Conservation (phyloP, 1,284 basidiomycete species). For the Inonotus hispidus region DNA sequence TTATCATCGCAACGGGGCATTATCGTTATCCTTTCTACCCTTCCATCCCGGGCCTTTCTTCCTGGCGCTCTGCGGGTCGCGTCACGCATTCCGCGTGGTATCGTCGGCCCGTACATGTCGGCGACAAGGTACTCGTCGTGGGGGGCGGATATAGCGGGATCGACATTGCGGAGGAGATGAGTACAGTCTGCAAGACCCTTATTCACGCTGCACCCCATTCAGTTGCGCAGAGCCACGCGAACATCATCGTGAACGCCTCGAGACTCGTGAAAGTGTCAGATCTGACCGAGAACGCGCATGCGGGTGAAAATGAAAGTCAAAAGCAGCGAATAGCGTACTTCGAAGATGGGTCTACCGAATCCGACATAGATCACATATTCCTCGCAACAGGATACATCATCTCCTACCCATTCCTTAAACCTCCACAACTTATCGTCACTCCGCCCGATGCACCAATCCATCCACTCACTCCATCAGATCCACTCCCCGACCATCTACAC, state of each 20-base stretch:
- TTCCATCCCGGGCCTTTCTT: constrained; percentile 46
- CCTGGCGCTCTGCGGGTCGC: constrained; percentile 47
- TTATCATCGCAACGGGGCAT: constrained; percentile 72
- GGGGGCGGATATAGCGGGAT: constrained; percentile 65
- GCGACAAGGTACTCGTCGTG: constrained; percentile 55
- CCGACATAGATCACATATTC: constrained; percentile 53
- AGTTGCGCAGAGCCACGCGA: constrained; percentile 29
- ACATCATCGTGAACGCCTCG: constrained; percentile 38
- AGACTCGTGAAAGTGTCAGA: constrained; percentile 39
- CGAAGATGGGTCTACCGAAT: constrained; percentile 51
- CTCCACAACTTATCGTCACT: constrained; percentile 28
- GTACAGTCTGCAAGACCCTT: constrained; percentile 37
- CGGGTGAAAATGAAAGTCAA: constrained; percentile 22
- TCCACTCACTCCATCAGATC: constrained; percentile 32
- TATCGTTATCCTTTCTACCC: constrained; percentile 60
- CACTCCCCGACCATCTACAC: constrained; percentile 43
- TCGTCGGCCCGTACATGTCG: constrained; percentile 43
- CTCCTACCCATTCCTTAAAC: constrained; percentile 54
- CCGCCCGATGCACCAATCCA: constrained; percentile 25
- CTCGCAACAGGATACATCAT: constrained; percentile 71
- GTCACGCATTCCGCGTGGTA: constrained; percentile 65
- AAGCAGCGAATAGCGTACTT: constrained; percentile 42
- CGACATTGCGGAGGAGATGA: constrained; percentile 60
- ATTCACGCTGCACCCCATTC: constrained; percentile 46
- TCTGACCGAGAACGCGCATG: too few species aligned